Conservation (phyloP, 176 grass and related monocot species). For the Alloteropsis semialata region DNA sequence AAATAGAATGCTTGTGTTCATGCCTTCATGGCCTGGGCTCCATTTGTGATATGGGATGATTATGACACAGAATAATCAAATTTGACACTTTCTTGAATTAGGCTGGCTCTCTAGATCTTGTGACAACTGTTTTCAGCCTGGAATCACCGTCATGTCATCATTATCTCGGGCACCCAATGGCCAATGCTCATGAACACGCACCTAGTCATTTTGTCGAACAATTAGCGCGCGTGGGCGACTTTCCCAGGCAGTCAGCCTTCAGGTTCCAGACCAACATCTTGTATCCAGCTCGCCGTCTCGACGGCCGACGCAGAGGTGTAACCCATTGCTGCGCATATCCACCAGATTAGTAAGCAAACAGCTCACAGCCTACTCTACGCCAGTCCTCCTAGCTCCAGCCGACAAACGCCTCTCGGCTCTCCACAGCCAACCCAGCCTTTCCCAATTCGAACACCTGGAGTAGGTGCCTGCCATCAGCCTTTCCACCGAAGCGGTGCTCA, state of each 20-base stretch:
- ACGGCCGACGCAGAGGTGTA: not conserved
- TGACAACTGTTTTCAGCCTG: conserved; percentile 23
- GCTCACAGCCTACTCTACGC: not conserved
- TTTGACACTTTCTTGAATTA: conserved; percentile 33
- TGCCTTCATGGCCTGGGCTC: conserved; percentile 15
- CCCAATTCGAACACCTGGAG: not conserved
- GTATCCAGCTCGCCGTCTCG: not conserved
- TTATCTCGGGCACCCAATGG: conserved; percentile 3
- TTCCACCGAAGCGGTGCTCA: not conserved
- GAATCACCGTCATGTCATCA: conserved; percentile 16
- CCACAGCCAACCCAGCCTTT: not conserved
- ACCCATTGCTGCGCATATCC: not conserved
- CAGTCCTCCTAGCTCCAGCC: not conserved
- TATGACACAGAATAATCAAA: conserved; percentile 16
- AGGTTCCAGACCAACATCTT: not conserved
- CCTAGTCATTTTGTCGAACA: not conserved
- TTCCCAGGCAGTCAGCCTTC: not conserved
- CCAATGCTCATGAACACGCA: not conserved
- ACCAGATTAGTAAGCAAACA: not conserved
- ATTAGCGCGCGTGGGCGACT: not conserved
- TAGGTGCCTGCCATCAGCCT: not conserved
- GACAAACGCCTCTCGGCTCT: not conserved
- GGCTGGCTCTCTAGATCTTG: conserved; percentile 35
- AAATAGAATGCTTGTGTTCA: not conserved
- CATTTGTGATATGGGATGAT: conserved; percentile 24